Percentiles rank a stretch among this genome's conserved stretches.
Conservation (phyloP, 169 alveolate genomes). For the Eimeria necatrix region DNA sequence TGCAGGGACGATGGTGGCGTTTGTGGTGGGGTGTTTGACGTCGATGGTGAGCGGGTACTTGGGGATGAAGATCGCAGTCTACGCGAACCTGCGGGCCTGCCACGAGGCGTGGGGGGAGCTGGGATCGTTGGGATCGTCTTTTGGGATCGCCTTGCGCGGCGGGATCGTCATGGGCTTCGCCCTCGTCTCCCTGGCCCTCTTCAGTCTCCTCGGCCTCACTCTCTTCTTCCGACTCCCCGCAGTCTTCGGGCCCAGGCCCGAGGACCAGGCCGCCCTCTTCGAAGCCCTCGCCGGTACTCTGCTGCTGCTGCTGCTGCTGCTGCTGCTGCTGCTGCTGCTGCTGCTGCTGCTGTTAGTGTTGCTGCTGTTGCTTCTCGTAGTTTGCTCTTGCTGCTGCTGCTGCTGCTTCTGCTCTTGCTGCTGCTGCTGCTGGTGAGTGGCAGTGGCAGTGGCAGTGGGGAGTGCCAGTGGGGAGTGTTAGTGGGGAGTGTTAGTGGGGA, state of each 20-base stretch:
- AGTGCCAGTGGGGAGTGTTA: too few species aligned
- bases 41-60: constrained; percentile 94
- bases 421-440: too few species aligned
- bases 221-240: constrained; percentile 80
- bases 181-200: constrained; percentile 91
- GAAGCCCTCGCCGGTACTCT: constrained; percentile 90
- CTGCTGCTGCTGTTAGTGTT: too few species aligned
- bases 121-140: constrained; percentile 87
- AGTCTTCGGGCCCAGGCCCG: constrained; percentile 61
- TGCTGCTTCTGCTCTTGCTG: too few species aligned
- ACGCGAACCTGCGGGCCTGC: constrained; percentile 91
- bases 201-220: constrained; percentile 85
- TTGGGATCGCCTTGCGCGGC: constrained; percentile 90
- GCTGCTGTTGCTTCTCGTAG: too few species aligned
- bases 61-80: constrained; percentile 93
- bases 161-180: constrained; percentile 94
- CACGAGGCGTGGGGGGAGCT: constrained; percentile 88
- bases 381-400: too few species aligned
- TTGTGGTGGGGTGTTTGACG: constrained; percentile 93
- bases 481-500: too few species aligned
- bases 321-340: too few species aligned
- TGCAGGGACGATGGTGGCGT: constrained; percentile 90
- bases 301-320: too few species aligned
- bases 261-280: constrained; percentile 82
- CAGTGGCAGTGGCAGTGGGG: too few species aligned